Base-by-base conservation (phyloP, 495 filamentous ascomycete species). In the Usnea hakonensis region DNA sequence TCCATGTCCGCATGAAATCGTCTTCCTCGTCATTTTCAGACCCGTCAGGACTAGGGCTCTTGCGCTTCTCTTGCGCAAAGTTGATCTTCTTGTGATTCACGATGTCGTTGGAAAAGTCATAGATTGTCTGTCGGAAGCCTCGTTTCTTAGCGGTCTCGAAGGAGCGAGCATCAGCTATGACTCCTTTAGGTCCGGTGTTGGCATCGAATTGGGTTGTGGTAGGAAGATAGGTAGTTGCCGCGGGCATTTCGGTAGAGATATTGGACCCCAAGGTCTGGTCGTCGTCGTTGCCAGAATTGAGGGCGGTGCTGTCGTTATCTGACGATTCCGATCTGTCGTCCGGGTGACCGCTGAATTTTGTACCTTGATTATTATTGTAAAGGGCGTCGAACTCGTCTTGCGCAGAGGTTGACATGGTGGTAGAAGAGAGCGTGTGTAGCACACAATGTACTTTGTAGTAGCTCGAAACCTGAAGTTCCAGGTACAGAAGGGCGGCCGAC, bases 111-210 rank as follows among this genome's bases (percentile, higher is more conserved):
- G 76, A 70, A 48, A 68, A 70, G 62, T 68, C 69, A 48, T 78
- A 74, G 33, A 83, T 69, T 21, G 80, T 81, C 50, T 71, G 69
- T 36, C 80, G 79, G 71, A 81, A 80, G 55, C 83, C 88, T 65
- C 76, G 79, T 66, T 86, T 87, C 57, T 85, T 85, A 14, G 92
- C 90, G 58, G 86, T 83, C 74, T 97, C 91, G 70, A 92, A 97
- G 58, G 89, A 86, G 64, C 89, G 84, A 30, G 94, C 94, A 70
- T 98, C 94, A 66, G 95, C 91, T 64, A 98, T 97, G 73, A 98
- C 94, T 66, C 94, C 94, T 77, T 97, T 97, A 60, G 96, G 95
- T 32, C 94, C 94, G n/a, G 95, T 95, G 68, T 94, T 89, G 64
- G 83, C 83, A 68, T 94, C 85, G 75, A 87, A 93, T 57, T 82